Conservation (phyloP, 345 rosid genomes). For the Trapa bicornis region DNA sequence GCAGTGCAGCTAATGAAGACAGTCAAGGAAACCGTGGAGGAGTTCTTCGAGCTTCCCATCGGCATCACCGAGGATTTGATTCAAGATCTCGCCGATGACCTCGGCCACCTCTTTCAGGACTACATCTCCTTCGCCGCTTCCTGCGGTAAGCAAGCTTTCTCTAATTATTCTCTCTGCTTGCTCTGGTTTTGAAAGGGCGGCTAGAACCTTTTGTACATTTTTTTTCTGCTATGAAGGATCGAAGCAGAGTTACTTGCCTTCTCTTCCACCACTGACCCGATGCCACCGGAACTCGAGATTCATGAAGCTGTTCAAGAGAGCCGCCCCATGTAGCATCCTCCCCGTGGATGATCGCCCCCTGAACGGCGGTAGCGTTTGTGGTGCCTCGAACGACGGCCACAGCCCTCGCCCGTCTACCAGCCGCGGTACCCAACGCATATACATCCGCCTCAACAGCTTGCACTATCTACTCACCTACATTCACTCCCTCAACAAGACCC, state of each 20-base stretch:
- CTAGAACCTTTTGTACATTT: no score
- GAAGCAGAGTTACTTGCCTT: constrained; percentile 68
- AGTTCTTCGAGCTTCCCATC: constrained; percentile 72
- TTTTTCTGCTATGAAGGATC: constrained; percentile 22
- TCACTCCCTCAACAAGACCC: constrained; percentile 70
- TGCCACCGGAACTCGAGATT: constrained; percentile 65
- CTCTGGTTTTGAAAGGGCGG: constrained; percentile 6
- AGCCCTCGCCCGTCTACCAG: constrained; percentile 78
- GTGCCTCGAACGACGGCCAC: constrained; percentile 26
- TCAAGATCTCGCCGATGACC: constrained; percentile 58
- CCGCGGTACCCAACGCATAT: constrained; percentile 86
- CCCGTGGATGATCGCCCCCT: constrained; percentile 19
- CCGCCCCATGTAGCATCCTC: constrained; percentile 43
- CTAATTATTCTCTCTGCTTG: no score
- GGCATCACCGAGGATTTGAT: constrained; percentile 69
- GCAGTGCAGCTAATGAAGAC: constrained; percentile 54
- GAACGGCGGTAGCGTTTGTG: no score
- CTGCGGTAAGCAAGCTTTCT: constrained; percentile 36
- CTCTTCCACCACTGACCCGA: constrained; percentile 77
- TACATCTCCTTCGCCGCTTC: constrained; percentile 62
- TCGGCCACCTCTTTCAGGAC: constrained; percentile 55
- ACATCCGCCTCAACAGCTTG: constrained; percentile 73
- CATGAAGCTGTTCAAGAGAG: constrained; percentile 56
- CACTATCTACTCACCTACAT: constrained; percentile 63
- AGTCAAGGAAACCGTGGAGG: constrained; percentile 51